Base-by-base conservation (phyloP, 2,329 filamentous ascomycete genomes). In the Teratosphaeria pseudoeucalypti region DNA sequence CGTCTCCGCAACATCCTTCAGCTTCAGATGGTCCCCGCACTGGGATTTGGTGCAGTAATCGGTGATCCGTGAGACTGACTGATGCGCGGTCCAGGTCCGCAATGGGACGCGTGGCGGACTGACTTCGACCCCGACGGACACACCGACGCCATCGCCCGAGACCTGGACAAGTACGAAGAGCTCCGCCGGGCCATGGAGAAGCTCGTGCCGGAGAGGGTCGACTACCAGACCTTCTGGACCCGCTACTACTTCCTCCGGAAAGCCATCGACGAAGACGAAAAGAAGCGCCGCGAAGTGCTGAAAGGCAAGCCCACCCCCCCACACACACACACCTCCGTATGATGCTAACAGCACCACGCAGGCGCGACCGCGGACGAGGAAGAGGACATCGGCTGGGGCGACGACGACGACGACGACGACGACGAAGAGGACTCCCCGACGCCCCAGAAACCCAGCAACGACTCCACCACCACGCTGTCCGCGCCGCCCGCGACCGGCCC, bases 241-340 rank as follows among this genome's bases (percentile, higher is more conserved):
- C 82, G 94, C 59, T 99, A 99, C 75, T 97, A 97, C 73, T 99
- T 96, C 78, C 77, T 97, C 63, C 82, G 92, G 68, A 88, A 95
- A 70, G 90, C 94, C 16, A 88, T 99, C 63, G 92, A 97, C 77
- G 92, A 89, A 29, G 92, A 96, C 60, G 94, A 99, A 76, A 86
- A 88, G 69, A 85, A 90, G 73, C 82, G 94, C 73, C 86, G 88
- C 67, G 94, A 99, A 73, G 81, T 99, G 59, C 78, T 99, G 26
- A 95, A 95, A 76, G 92, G 92, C 95, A 79, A 63, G 82, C 59
- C 11, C 32, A 26, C 56, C 4, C 5, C 26, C 14, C 6, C 23
- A 29, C 32, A 58, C 39, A 14, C 60, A 59, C 2, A 27, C 54
- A 3, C 26, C n/a, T n/a, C n/a, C n/a, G n/a, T 7, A 14, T 2